phyloP scores from a whole-genome alignment of 192 early-diverging fungal species.

The Linnemannia hyalina region DNA sequence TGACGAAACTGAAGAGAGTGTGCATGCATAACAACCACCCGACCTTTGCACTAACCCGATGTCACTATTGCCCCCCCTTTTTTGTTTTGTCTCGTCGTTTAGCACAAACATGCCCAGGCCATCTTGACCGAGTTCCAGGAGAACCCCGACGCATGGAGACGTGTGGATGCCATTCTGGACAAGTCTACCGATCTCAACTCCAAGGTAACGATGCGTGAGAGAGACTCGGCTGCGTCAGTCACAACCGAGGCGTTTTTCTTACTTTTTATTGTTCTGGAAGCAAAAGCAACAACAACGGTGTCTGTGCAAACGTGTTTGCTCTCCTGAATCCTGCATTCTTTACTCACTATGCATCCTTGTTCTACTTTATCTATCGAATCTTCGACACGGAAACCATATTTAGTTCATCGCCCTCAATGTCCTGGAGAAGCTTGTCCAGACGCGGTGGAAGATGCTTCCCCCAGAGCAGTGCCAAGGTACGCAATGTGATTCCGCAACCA shows the following conservation, averaged over 20 bases:
- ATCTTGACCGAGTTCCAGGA: constrained; percentile 95
- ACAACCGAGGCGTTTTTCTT: not conserved
- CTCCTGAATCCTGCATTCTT: not conserved
- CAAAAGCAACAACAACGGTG: not conserved
- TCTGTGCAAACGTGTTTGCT: not conserved
- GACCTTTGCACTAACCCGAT: not conserved
- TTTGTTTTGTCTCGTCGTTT: not conserved
- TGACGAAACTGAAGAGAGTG: not conserved
- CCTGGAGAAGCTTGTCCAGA: constrained; percentile 95
- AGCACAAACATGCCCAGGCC: constrained; percentile 91
- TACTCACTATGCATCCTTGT: not conserved
- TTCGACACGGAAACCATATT: not conserved
- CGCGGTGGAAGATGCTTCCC: constrained; percentile 96
- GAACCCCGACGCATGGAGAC: constrained; percentile 95
- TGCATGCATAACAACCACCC: not conserved
- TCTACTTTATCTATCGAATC: not conserved
- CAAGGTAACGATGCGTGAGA: constrained; percentile 74
- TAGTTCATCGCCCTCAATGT: constrained; percentile 95
- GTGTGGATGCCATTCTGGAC: constrained; percentile 93
- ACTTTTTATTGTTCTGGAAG: not conserved
- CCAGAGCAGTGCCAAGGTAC: constrained; percentile 84
- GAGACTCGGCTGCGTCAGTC: not conserved
- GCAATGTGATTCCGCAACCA: not conserved
- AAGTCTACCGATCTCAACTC: constrained; percentile 81
- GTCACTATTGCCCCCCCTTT: not conserved